These are phyloP conservation scores for Candida sp. DNA, from an alignment of 1,139 yeast species.

Conservation along the genomic window DNA sequence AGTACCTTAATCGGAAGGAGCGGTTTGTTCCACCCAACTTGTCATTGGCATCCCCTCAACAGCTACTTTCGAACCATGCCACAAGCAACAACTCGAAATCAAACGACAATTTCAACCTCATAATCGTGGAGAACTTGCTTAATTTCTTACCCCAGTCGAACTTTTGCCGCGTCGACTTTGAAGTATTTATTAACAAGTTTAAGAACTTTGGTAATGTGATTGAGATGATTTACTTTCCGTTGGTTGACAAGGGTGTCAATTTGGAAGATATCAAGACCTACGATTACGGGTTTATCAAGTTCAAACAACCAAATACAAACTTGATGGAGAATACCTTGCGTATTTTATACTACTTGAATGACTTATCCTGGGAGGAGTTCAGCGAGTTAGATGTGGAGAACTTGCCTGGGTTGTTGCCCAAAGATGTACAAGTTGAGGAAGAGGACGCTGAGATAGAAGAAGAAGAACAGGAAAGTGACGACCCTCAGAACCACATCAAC, in stretches of 20 bases:
- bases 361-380: constrained; percentile 29
- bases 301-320: constrained; percentile 21
- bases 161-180: constrained; percentile 20
- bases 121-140: constrained; percentile 49
- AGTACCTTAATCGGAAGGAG: constrained; percentile 32
- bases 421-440: constrained; percentile 2
- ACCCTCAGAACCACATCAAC: not conserved
- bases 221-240: constrained; percentile 51
- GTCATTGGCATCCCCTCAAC: not conserved
- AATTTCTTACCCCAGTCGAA: constrained; percentile 25
- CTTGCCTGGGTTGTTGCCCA: constrained; percentile 9
- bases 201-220: constrained; percentile 37
- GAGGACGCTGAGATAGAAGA: constrained; percentile 3
- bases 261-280: constrained; percentile 19
- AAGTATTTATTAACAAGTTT: constrained; percentile 34
- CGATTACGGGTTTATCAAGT: constrained; percentile 37
- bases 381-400: constrained; percentile 18
- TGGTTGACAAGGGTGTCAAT: constrained; percentile 19
- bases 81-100: constrained; percentile 5
- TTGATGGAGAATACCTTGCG: constrained; percentile 29
- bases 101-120: constrained; percentile 26
- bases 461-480: not conserved
- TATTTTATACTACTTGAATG: constrained; percentile 35
- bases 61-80: not conserved
- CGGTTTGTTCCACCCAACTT: constrained; percentile 13